Evolutionary conservation across 148 eudicot species (phyloP), one percentile per base, ranked within the genome.

Genomic region (Mesembryanthemum crystallinum): DNA sequence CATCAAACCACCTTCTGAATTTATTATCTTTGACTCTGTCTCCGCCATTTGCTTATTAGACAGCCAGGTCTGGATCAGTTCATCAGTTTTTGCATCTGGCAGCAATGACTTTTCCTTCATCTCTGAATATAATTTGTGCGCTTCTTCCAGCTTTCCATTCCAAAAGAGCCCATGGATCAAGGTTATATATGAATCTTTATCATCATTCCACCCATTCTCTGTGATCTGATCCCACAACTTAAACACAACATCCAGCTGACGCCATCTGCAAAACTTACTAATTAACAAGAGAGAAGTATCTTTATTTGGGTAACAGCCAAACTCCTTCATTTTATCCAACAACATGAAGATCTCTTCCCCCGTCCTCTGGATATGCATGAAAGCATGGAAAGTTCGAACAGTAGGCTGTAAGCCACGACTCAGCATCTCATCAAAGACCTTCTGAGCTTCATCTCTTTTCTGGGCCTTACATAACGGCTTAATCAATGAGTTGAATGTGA

Each of bases 401-500:
- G 88, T 87, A 76, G 98, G 98, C 60, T 69, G 78, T 39, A 91
- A 52, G 55, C 89, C 88, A 47, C 85, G 80, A 29, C 77, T 75
- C 35, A 89, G 69, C 91, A 94, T 94, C 78, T 87, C 87, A 75
- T 80, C 76, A 77, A 90, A 90, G 39, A 87, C 84, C 66, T 71
- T 65, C 71, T 49, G 72, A 25, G 93, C 97, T 39, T 88, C 95
- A 76, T 83, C 88, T 63, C 80, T 76, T 67, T 78, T 78, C 23
- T 82, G 75, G 14, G 79, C 86, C 81, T 79, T 88, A 65, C 94
- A 89, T 27, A 94, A 84, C 23, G 98, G 98, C 85, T 83, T 85
- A 64, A 94, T 88, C 75, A 94, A 81, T 24, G 98, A 91, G 84
- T 94, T 94, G 67, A 87, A 94, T 27, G 98, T 91, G 13, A 90